Percentiles rank a stretch among this genome's conserved stretches.
Conservation (phyloP, 192 early-diverging fungal genomes). For the Lunasporangiospora selenospora region DNA sequence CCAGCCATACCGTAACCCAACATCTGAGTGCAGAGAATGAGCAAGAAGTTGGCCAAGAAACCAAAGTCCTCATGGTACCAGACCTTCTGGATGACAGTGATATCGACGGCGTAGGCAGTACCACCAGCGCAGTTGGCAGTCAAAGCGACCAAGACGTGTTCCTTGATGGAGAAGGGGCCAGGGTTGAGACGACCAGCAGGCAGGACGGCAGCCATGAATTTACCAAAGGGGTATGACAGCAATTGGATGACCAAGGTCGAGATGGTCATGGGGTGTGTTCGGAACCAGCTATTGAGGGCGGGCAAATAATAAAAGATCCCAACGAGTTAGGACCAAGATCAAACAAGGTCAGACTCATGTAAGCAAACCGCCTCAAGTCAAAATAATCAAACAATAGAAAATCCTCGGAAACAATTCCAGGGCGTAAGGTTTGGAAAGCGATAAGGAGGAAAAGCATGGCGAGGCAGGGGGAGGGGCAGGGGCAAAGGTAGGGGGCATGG, state of each 20-base stretch:
- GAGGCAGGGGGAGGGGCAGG: no score
- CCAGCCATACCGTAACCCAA: constrained; percentile 74
- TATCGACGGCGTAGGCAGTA: constrained; percentile 66
- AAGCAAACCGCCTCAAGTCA: no score
- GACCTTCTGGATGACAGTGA: constrained; percentile 60
- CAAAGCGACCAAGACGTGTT: constrained; percentile 68
- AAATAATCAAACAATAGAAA: no score
- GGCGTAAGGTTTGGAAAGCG: no score
- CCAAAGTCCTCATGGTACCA: constrained; percentile 63
- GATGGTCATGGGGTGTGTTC: constrained; percentile 50
- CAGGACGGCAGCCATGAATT: constrained; percentile 49
- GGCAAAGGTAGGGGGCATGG: no score
- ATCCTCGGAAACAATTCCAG: no score
- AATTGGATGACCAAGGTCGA: constrained; percentile 56
- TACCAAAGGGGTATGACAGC: constrained; percentile 58
- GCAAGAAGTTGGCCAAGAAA: constrained; percentile 57
- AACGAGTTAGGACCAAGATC: no score
- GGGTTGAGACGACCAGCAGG: constrained; percentile 59
- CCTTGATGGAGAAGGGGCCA: constrained; percentile 71
- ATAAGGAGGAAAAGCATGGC: no score
- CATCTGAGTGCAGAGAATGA: constrained; percentile 65
- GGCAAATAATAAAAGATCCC: neutral
- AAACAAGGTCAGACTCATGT: no score
- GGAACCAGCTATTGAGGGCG: constrained; percentile 42
- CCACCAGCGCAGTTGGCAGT: constrained; percentile 56